phyloP scores from a whole-genome alignment of 2,329 filamentous ascomycete species.

The Geosmithia flava region DNA sequence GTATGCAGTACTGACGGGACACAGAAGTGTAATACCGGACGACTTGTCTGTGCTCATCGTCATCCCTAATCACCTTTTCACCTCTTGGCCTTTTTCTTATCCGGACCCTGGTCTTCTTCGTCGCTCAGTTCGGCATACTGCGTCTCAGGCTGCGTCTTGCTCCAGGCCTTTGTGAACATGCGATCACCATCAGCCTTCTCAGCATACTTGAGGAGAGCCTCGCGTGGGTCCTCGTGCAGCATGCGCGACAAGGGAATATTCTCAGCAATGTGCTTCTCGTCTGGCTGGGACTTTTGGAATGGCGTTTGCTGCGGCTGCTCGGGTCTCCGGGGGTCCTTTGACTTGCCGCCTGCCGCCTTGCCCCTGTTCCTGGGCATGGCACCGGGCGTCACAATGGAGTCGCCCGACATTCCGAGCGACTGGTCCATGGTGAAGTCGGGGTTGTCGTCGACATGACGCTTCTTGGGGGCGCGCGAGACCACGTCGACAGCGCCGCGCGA shows the following conservation, averaged over 20 bases:
- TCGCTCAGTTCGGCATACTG: slow-evolving; percentile 86
- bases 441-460: slow-evolving; percentile 90
- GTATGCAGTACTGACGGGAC: too few species aligned
- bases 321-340: slow-evolving; percentile 70
- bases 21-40: neutral
- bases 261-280: slow-evolving; percentile 78
- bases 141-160: slow-evolving; percentile 79
- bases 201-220: slow-evolving; percentile 89
- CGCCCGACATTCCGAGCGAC: slow-evolving; percentile 67
- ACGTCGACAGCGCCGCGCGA: slow-evolving; percentile 72
- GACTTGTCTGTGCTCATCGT: neutral
- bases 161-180: slow-evolving; percentile 90
- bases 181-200: slow-evolving; percentile 88
- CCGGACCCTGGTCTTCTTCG: slow-evolving; percentile 61
- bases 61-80: slow-evolving; percentile 15
- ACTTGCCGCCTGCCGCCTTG: slow-evolving; percentile 65
- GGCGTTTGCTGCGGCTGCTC: slow-evolving; percentile 76
- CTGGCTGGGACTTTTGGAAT: slow-evolving; percentile 80
- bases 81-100: slow-evolving; percentile 50
- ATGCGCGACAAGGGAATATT: slow-evolving; percentile 84
- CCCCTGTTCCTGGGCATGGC: slow-evolving; percentile 47
- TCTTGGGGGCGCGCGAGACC: slow-evolving; percentile 88
- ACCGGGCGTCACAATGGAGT: slow-evolving; percentile 64
- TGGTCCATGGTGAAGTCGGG: slow-evolving; percentile 76
- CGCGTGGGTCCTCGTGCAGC: slow-evolving; percentile 91